Base-by-base conservation (phyloP, 306 rosid species). In the Dalbergia oliveri region DNA sequence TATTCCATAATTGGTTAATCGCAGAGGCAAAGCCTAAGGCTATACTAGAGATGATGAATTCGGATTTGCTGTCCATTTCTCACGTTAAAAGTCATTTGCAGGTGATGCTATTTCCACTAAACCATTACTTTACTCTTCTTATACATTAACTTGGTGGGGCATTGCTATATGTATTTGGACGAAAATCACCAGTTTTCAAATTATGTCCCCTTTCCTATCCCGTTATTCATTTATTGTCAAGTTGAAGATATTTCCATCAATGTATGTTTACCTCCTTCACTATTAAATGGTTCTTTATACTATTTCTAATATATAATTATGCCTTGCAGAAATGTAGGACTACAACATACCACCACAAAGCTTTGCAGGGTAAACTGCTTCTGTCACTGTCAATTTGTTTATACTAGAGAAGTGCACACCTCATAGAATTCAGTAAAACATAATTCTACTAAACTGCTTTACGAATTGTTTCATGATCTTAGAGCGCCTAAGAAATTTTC, bases 41-140 rank as follows among this genome's bases (percentile, higher is more conserved):
- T 31, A 88, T 88, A 56, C 80, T 85, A 75, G 80, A 85, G 66
- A 78, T 82, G 87, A 88, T 85, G 91, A 64, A 77, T 57, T 76
- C 91, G 5, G 67, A 88, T 49, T 33, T 69, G 72, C 72, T 88
- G 39, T 82, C 85, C 49, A 80, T 85, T 79, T 76, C 86, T 67
- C 91, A 88, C 11, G 73, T 88, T 50, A 88, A 85, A 77, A 88
- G 91, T 69, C 88, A 88, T 64, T 82, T 85, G 70, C 91, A 88
- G 91, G 91, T 85, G 70, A 70, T 60, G 6, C 34, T 45, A 50
- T 45, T 78, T 19, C 4, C 34, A 73, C 34, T 16, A 2, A 19
- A 64, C 47, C 50, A 11, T 45, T 81, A 45, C 11, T 63, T 3
- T 56, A 57, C 34, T 60, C 13, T 77, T 77, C 16, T 69, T 26